Evolutionary conservation across 768 basidiomycete species (phyloP).

Genomic region (Agaricus subrufescens): DNA sequence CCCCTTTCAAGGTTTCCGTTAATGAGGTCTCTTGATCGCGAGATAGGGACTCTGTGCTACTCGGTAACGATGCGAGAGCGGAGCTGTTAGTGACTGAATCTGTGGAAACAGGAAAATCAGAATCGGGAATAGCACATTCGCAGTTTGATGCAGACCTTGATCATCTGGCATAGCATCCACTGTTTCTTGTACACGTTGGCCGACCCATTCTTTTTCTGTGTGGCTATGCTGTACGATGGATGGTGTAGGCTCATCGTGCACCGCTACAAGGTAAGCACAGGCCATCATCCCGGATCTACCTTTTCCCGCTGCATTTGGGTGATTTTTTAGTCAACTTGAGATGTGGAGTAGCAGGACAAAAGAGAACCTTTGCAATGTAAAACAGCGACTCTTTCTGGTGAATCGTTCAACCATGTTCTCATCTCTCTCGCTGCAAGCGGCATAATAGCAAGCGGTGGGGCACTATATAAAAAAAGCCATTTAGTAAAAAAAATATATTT

Average conservation of each 20-base stretch:
- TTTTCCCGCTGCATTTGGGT: constrained; percentile 53
- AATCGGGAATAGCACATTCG: neutral
- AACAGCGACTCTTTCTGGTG: constrained; percentile 66
- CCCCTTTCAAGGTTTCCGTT: constrained; percentile 41
- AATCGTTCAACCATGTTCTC: constrained; percentile 62
- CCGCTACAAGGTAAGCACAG: constrained; percentile 73
- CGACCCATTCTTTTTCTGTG: constrained; percentile 43
- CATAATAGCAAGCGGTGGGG: constrained; percentile 73
- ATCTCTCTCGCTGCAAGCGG: constrained; percentile 74
- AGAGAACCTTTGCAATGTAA: constrained; percentile 79
- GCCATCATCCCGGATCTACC: constrained; percentile 85
- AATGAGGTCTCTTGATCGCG: constrained; percentile 26
- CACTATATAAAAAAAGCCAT: constrained; percentile 30
- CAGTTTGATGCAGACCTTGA: constrained; percentile 14
- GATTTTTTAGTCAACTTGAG: neutral
- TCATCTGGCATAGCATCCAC: constrained; percentile 46
- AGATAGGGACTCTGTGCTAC: neutral
- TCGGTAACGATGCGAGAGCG: neutral
- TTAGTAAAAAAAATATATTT: neutral
- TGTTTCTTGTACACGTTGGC: constrained; percentile 40
- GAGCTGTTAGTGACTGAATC: neutral
- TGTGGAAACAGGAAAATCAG: neutral
- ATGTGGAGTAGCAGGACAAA: neutral
- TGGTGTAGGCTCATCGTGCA: constrained; percentile 41
- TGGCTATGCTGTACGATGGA: constrained; percentile 44